phyloP scores from a whole-genome alignment of 2,329 filamentous ascomycete genomes.

The Juglanconis oblonga region DNA sequence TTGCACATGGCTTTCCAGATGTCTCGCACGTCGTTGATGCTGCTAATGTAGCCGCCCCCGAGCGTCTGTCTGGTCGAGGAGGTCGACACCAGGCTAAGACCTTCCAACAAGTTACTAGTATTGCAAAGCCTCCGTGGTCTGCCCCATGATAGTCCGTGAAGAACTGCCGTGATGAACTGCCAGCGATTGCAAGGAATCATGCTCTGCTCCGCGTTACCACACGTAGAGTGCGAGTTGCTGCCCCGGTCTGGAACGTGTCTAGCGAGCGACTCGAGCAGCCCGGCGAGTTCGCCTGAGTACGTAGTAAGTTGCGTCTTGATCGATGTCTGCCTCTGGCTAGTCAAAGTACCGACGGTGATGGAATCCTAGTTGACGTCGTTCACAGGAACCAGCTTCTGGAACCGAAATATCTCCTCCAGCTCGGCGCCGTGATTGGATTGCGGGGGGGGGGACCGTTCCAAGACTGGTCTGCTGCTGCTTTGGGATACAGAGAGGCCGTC shows the following conservation, averaged over 20 bases:
- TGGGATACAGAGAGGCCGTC: slow-evolving; percentile 39
- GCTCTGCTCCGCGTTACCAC: slow-evolving; percentile 11
- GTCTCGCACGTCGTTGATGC: slow-evolving; percentile 36
- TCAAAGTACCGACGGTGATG: slow-evolving; percentile 35
- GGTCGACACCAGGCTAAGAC: slow-evolving; percentile 30
- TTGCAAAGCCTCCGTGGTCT: slow-evolving; percentile 26
- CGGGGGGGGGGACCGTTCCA: slow-evolving; percentile 37
- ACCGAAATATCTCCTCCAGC: slow-evolving; percentile 24
- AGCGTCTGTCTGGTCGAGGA: slow-evolving; percentile 20
- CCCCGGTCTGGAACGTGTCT: slow-evolving; percentile 11
- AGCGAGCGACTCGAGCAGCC: neutral
- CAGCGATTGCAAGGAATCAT: slow-evolving; percentile 15
- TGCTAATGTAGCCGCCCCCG: slow-evolving; percentile 44
- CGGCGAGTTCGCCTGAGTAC: neutral
- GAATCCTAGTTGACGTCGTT: slow-evolving; percentile 30
- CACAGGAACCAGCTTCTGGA: slow-evolving; percentile 22
- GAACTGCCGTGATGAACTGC: slow-evolving; percentile 14
- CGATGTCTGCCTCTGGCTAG: slow-evolving; percentile 33
- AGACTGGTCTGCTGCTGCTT: slow-evolving; percentile 35
- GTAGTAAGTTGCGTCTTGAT: slow-evolving; percentile 23
- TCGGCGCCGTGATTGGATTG: slow-evolving; percentile 37
- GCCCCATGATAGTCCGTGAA: slow-evolving; percentile 33
- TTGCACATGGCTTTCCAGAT: slow-evolving; percentile 42
- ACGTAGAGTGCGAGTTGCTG: slow-evolving; percentile 2
- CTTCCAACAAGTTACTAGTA: slow-evolving; percentile 27